These are phyloP conservation scores for Bidens hawaiensis DNA, from an alignment of 140 eudicot genomes.

Conservation along the genomic window DNA sequence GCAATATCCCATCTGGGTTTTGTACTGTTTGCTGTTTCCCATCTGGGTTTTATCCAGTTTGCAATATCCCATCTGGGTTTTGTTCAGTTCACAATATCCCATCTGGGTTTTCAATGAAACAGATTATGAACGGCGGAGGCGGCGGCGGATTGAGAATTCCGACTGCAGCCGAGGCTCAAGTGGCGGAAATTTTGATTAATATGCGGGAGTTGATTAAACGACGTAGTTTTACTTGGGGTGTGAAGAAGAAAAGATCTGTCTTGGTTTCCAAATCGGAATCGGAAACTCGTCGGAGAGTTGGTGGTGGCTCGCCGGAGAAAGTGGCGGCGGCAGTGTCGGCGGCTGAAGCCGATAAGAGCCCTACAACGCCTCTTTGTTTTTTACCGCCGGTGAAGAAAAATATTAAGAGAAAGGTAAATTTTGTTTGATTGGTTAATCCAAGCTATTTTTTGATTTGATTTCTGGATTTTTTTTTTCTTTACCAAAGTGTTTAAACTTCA, in stretches of 20 bases:
- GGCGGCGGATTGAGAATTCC: background rate
- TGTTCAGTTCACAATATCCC: background rate
- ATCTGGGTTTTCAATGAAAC: slow-evolving; percentile 19
- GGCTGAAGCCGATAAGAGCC: slow-evolving; percentile 38
- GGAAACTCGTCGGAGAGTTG: background rate
- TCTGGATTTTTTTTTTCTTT: slow-evolving; percentile 16
- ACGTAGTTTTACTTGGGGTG: slow-evolving; percentile 24
- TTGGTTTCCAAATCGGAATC: slow-evolving; percentile 9
- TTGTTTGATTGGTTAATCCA: background rate
- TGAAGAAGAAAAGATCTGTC: slow-evolving; percentile 43
- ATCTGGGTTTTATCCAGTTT: background rate
- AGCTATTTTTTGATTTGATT: slow-evolving; percentile 3
- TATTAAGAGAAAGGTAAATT: slow-evolving; percentile 37
- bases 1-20: no score
- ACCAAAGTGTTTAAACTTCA: background rate
- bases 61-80: no score
- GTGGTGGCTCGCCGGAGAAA: background rate
- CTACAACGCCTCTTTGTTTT: slow-evolving; percentile 50
- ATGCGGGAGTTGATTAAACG: slow-evolving; percentile 12
- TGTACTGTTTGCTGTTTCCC: background rate
- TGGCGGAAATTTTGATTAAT: slow-evolving; percentile 22
- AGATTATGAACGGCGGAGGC: slow-evolving; percentile 1
- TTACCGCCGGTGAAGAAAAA: slow-evolving; percentile 14
- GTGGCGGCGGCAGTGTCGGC: slow-evolving; percentile 8
- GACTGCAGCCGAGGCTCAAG: slow-evolving; percentile 28